Percentiles rank a stretch among this genome's conserved stretches.
Evolutionary conservation across 2,329 filamentous ascomycete genomes (phyloP).

Genomic region (Neoarthrinium moseri): DNA sequence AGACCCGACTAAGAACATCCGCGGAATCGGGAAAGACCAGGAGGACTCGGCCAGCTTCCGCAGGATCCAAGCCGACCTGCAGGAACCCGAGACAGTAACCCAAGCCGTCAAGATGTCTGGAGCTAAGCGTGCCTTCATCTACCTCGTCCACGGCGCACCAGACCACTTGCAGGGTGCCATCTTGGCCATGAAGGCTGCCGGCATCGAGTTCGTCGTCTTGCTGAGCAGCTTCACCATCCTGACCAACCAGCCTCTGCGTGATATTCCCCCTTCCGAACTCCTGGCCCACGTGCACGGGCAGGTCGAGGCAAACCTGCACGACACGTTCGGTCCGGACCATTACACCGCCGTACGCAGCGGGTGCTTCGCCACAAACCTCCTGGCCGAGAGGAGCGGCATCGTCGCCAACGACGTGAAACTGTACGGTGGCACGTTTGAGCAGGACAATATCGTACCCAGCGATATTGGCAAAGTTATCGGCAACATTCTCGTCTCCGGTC

Average conservation of each 20-base stretch:
- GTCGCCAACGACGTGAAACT: constrained; percentile 29
- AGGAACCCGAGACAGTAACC: constrained; percentile 35
- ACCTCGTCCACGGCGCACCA: constrained; percentile 35
- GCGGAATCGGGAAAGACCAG: constrained; percentile 11
- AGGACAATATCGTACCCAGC: constrained; percentile 38
- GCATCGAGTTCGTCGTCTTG: constrained; percentile 44
- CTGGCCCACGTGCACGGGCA: constrained; percentile 41
- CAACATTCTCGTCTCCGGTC: constrained; percentile 33
- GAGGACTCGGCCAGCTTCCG: constrained; percentile 29
- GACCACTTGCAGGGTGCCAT: constrained; percentile 39
- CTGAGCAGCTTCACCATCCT: constrained; percentile 37
- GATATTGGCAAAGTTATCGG: constrained; percentile 46
- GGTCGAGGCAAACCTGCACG: constrained; percentile 40
- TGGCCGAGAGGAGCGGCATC: constrained; percentile 27
- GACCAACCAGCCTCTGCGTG: constrained; percentile 18
- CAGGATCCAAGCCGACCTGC: constrained; percentile 43
- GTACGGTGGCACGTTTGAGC: constrained; percentile 23
- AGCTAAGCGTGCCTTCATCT: constrained; percentile 48
- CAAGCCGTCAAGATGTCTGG: constrained; percentile 37
- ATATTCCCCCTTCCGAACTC: constrained; percentile 23
- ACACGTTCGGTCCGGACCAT: constrained; percentile 33
- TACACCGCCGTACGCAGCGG: constrained; percentile 41
- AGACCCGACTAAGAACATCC: constrained; percentile 37
- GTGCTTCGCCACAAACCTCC: constrained; percentile 42
- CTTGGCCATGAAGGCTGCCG: constrained; percentile 40